phyloP scores from a whole-genome alignment of 768 basidiomycete genomes.

The Tricholoma saponaceum region DNA sequence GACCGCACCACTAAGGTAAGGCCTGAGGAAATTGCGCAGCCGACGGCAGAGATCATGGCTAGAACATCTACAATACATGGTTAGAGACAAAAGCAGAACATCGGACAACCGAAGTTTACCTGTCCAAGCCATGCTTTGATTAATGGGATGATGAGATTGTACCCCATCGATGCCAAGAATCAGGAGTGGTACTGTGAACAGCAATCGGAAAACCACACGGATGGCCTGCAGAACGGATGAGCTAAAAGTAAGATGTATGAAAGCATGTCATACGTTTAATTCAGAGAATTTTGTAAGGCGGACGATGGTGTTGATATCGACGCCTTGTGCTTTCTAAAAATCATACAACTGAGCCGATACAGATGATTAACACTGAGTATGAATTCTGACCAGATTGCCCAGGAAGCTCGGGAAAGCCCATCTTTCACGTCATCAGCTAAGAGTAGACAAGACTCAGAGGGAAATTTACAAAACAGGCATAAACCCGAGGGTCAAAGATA shows the following conservation, averaged over 20 bases:
- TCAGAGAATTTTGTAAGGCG: conserved; percentile 80
- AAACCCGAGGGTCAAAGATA: conserved; percentile 73
- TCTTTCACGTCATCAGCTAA: conserved; percentile 27
- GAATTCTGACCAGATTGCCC: conserved; percentile 45
- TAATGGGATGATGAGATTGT: conserved; percentile 56
- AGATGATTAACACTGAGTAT: not conserved
- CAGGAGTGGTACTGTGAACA: conserved; percentile 63
- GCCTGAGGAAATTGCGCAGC: conserved; percentile 62
- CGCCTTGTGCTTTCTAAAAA: conserved; percentile 53
- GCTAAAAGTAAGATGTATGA: not conserved
- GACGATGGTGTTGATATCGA: conserved; percentile 62
- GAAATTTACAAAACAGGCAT: conserved; percentile 58
- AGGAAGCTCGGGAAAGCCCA: conserved; percentile 69
- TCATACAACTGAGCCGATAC: not conserved
- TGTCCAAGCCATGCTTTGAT: conserved; percentile 53
- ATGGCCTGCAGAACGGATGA: conserved; percentile 43
- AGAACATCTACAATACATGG: conserved; percentile 45
- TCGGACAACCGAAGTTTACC: conserved; percentile 26
- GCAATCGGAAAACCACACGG: conserved; percentile 68
- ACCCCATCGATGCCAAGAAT: conserved; percentile 70
- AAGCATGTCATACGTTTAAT: conserved; percentile 56
- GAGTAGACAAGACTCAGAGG: conserved; percentile 1
- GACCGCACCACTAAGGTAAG: conserved; percentile 65
- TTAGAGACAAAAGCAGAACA: not conserved
- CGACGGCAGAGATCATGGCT: conserved; percentile 52